These are phyloP conservation scores for Termitomyces sp. DNA, from an alignment of 768 basidiomycete species.

Conservation along the genomic window DNA sequence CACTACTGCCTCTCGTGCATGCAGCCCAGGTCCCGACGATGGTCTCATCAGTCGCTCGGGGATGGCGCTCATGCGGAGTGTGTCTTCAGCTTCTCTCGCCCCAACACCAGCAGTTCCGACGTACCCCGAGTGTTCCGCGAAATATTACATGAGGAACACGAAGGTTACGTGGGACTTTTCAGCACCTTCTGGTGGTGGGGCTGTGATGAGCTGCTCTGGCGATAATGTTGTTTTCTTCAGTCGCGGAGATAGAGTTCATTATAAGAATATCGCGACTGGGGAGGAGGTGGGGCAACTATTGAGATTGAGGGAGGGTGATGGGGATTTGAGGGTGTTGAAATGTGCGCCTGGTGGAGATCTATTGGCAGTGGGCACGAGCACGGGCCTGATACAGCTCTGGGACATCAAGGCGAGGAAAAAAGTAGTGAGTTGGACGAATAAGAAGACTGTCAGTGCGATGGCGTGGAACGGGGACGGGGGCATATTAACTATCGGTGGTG, in stretches of 20 bases:
- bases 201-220: constrained; percentile 36
- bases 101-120: constrained; percentile 16
- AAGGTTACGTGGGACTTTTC: constrained; percentile 3
- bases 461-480: constrained; percentile 59
- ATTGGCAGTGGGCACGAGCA: constrained; percentile 57
- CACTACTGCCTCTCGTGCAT: constrained; percentile 16
- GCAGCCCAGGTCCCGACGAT: constrained; percentile 16
- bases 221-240: constrained; percentile 42
- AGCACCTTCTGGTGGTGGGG: not conserved
- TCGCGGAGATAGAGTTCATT: constrained; percentile 50
- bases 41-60: constrained; percentile 15
- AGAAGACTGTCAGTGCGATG: constrained; percentile 47
- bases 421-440: constrained; percentile 48
- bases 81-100: constrained; percentile 24
- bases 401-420: constrained; percentile 54
- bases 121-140: constrained; percentile 30
- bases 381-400: constrained; percentile 69
- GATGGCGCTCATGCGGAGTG: constrained; percentile 26
- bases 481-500: constrained; percentile 58
- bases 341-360: constrained; percentile 19
- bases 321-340: constrained; percentile 35
- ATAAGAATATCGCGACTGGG: constrained; percentile 35
- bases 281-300: constrained; percentile 46
- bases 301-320: constrained; percentile 40
- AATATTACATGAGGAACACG: constrained; percentile 23